phyloP scores from a whole-genome alignment of 495 filamentous ascomycete species.

The Bryoglossum gracile region DNA sequence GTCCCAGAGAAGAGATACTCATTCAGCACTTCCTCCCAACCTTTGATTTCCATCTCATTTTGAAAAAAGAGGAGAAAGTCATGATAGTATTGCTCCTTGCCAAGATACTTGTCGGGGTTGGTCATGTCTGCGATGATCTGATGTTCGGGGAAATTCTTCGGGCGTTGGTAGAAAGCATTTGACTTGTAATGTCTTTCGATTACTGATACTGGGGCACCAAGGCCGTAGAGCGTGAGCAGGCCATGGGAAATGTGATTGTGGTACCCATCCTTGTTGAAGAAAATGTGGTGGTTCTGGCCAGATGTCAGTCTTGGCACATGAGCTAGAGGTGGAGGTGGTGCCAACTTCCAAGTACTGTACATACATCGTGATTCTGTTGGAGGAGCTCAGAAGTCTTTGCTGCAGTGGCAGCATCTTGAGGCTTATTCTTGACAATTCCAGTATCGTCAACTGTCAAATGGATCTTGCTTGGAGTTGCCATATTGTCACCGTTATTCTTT shows the following conservation, averaged over 20 bases:
- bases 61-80: constrained; percentile 66
- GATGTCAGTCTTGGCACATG: constrained; percentile 4
- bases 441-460: constrained; percentile 47
- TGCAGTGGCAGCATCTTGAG: constrained; percentile 51
- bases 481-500: constrained; percentile 26
- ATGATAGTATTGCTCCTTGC: constrained; percentile 30
- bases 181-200: constrained; percentile 52
- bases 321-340: background rate
- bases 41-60: constrained; percentile 55
- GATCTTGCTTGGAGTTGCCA: constrained; percentile 61
- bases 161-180: constrained; percentile 57
- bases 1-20: constrained; percentile 60
- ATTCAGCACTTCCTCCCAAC: constrained; percentile 49
- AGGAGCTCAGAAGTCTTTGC: constrained; percentile 55
- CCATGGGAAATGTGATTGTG: constrained; percentile 70
- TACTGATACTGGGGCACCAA: constrained; percentile 52
- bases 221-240: constrained; percentile 65
- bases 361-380: constrained; percentile 61
- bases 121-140: constrained; percentile 43
- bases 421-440: constrained; percentile 45
- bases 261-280: constrained; percentile 62
- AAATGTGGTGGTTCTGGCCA: constrained; percentile 59
- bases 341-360: background rate
- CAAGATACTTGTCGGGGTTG: constrained; percentile 40
- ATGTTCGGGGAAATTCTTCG: constrained; percentile 32